Base-by-base conservation (phyloP, 2,329 filamentous ascomycete genomes). In the Neoscytalidium dimidiatum region DNA sequence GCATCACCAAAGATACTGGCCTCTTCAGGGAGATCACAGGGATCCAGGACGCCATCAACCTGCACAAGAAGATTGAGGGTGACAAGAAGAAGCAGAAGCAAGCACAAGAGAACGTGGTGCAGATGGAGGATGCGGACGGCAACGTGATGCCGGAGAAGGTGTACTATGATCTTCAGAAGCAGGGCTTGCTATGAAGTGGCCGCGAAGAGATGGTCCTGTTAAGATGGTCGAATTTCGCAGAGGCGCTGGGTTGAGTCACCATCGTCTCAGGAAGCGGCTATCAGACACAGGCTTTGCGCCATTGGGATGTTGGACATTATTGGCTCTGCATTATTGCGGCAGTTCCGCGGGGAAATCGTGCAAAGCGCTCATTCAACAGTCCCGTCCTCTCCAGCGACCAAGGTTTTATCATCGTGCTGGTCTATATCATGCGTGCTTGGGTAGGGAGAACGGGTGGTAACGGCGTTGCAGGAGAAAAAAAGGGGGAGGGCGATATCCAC, bases 81-180 rank as follows among this genome's bases (percentile, higher is more conserved):
- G 93, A 97, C 70, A 90, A 91, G 79, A 92, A 91, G 83, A 90
- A 88, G 77, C 88, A 88, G 68, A 90, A 88, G 75, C 83, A 90
- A 0, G 88, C 90, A 67, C 90, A 91, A 49, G 92, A 94, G 43
- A 92, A 90, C 66, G 87, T 99, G 9, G 92, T 98, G 57, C 93
- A 99, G 83, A 99, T 99, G 95, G 95, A 99, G 83, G 95, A 99
- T 77, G 91, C 88, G 0, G 92, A 96, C 75, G 95, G 95, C 52
- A 98, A 99, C 73, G 95, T 99, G 65, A 99, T 99, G 95, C 95
- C 96, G 0, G 93, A 97, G 81, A 96, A 97, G 84, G 94, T 99
- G 63, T 99, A 97, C 78, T 89, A 94, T 69, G 95, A 99, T 84
- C 80, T 98, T 78, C 91, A 92, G 79, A 96, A 96, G 81, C 92